Evolutionary conservation across 805 yeast species (phyloP).

Genomic region (Zygotorulaspora sp.): DNA sequence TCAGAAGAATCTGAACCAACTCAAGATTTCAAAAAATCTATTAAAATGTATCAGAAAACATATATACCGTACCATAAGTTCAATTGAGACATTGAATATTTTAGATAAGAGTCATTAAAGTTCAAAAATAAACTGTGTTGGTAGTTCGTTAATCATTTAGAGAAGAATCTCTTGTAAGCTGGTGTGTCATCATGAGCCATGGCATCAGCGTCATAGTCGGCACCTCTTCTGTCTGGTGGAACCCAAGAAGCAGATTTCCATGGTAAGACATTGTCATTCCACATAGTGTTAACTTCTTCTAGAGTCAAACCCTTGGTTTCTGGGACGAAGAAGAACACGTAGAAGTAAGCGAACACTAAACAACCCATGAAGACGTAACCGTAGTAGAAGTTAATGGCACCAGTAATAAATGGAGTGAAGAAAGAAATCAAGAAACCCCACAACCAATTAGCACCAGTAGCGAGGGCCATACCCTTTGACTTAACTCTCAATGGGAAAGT

Average conservation of each 20-base stretch:
- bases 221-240: constrained; percentile 40
- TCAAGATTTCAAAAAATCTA: neutral
- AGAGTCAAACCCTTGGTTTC: constrained; percentile 75
- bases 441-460: constrained; percentile 58
- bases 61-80: neutral
- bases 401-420: constrained; percentile 65
- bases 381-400: constrained; percentile 59
- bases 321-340: constrained; percentile 63
- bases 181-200: constrained; percentile 28
- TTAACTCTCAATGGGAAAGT: constrained; percentile 69
- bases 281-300: constrained; percentile 71
- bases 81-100: neutral
- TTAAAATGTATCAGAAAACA: neutral
- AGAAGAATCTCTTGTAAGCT: constrained; percentile 18
- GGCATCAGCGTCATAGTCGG: constrained; percentile 25
- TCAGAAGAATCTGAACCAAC: too few relatives aligned
- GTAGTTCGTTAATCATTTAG: constrained; percentile 1
- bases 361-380: constrained; percentile 61
- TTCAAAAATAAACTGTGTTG: neutral
- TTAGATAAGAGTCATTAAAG: constrained; percentile 1
- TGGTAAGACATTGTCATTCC: constrained; percentile 38
- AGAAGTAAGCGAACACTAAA: constrained; percentile 49
- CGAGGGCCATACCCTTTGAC: constrained; percentile 50
- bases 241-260: constrained; percentile 47
- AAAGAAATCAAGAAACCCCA: constrained; percentile 66